Base-by-base conservation (phyloP, 805 yeast genomes). In the Suhomyces canberraensis region DNA sequence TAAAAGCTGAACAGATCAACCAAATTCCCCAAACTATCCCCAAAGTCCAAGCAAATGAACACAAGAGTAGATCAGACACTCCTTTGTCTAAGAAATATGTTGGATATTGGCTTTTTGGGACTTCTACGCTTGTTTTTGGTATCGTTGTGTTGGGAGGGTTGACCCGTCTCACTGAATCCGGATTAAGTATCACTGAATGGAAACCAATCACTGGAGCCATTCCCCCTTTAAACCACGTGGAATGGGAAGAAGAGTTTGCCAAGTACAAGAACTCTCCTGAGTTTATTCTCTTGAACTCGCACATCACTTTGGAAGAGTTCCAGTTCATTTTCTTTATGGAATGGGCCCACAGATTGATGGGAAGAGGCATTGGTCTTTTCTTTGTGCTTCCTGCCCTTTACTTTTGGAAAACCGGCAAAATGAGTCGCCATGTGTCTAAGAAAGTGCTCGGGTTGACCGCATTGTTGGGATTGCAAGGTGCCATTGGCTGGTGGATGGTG, bases 401-500 rank as follows among this genome's bases (percentile, higher is more conserved):
- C 57, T 89, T 89, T 51, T 81, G 87, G 52, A 70, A 72, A 13
- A 66, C 81, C 3, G 77, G 78, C 27, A 79, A 70, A 45, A 79
- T 91, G 8, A 79, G 89, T 2, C 62, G 76, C 3, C 79, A 79
- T 40, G 82, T 85, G 3, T 81, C 86, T 33, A 67, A 68, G 39
- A 74, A 87, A 47, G 67, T 93, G 11, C 60, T 85, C 15, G 86
- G 86, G 2, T 75, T 93, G 31, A 76, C 95, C 28, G 79, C 73
- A 0, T 65, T 93, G 35, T 71, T 93, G 40, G 99, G 96, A 8
- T 66, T 93, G 32, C 98, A 93, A 69, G 98, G 98, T 36, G 84
- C 82, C 36, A 83, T 93, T 47, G 98, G 98, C 21, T 93, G 98
- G 98, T 93, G 99, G 99, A 93, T 93, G 98, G 98, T 93, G 35